phyloP scores from a whole-genome alignment of 1,139 yeast genomes.

The Komagataea norvegica region DNA sequence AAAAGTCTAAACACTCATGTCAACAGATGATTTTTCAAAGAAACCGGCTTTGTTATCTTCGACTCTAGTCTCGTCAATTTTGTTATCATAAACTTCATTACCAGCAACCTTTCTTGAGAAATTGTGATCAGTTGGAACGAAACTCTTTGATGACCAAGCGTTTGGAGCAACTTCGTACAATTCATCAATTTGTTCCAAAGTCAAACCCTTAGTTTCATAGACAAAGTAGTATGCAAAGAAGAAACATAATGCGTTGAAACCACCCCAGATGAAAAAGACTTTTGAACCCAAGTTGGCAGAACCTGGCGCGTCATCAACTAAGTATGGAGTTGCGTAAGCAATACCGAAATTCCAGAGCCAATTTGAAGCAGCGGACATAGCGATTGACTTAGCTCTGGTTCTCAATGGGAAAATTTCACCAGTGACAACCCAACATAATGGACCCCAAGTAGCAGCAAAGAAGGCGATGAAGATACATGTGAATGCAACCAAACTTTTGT shows the following conservation, averaged over 20 bases:
- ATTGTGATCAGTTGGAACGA: constrained; percentile 43
- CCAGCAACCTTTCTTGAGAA: constrained; percentile 21
- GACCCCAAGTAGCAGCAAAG: constrained; percentile 79
- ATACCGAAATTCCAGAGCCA: constrained; percentile 73
- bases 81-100: constrained; percentile 11
- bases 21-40: constrained; percentile 5
- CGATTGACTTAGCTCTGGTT: constrained; percentile 68
- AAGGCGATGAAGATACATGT: constrained; percentile 65
- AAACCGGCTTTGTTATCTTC: constrained; percentile 7
- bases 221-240: constrained; percentile 55
- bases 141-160: constrained; percentile 41
- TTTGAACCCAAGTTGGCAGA: constrained; percentile 57
- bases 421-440: constrained; percentile 68
- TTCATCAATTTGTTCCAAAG: constrained; percentile 60
- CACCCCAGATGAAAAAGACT: constrained; percentile 71
- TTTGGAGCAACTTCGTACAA: constrained; percentile 39
- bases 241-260: constrained; percentile 34
- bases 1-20: background rate
- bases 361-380: constrained; percentile 68
- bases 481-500: constrained; percentile 58
- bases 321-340: constrained; percentile 65
- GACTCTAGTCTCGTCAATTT: constrained; percentile 6
- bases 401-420: constrained; percentile 69
- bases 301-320: constrained; percentile 57
- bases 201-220: constrained; percentile 60